Evolutionary conservation across 345 rosid genomes (phyloP).

Genomic region (Populus simonii): DNA sequence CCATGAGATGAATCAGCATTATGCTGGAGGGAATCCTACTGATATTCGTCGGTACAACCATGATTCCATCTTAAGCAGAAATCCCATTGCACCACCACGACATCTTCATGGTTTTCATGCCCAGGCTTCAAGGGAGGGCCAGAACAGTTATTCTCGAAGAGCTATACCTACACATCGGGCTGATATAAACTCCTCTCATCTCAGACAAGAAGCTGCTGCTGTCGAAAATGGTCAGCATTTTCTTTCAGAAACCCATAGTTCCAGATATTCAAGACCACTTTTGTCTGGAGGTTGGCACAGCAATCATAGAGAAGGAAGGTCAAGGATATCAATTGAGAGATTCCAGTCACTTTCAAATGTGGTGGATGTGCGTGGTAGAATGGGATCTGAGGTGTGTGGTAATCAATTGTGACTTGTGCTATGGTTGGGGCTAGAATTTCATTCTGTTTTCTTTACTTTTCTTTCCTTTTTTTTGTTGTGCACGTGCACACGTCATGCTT

Average conservation of each 20-base stretch:
- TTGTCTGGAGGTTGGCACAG: constrained; percentile 25
- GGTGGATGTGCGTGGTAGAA: constrained; percentile 11
- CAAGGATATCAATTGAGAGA: constrained; percentile 26
- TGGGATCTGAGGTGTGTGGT: constrained; percentile 23
- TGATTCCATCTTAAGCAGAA: constrained; percentile 25
- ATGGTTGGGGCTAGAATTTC: not conserved
- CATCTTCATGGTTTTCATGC: constrained; percentile 9
- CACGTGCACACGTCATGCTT: no score
- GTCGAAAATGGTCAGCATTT: constrained; percentile 11
- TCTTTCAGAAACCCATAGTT: constrained; percentile 17
- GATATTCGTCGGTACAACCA: constrained; percentile 13
- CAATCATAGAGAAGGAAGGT: constrained; percentile 22
- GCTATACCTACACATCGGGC: not conserved
- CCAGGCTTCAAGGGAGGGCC: not conserved
- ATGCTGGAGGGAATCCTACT: constrained; percentile 16
- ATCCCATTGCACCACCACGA: constrained; percentile 12
- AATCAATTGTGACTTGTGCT: not conserved
- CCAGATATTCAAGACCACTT: constrained; percentile 24
- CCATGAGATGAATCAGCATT: constrained; percentile 22
- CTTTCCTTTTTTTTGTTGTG: not conserved
- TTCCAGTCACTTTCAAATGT: constrained; percentile 16
- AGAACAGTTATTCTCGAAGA: not conserved
- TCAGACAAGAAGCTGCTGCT: constrained; percentile 10
- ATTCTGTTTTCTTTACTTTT: not conserved
- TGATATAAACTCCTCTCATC: not conserved